Conservation (phyloP, 2,329 filamentous ascomycete genomes). For the Davidsoniella australis region DNA sequence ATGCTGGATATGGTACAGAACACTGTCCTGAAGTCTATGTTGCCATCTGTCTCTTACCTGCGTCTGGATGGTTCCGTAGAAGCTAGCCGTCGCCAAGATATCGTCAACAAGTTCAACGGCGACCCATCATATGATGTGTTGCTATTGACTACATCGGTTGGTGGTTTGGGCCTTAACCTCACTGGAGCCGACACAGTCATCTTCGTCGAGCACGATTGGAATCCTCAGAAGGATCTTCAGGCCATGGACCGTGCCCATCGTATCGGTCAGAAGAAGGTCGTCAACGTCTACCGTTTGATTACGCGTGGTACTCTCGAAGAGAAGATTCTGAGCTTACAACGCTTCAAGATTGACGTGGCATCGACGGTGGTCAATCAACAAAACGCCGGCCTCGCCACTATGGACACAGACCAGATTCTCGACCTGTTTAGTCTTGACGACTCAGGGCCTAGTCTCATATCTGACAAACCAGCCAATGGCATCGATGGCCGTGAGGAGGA, state of each 20-base stretch:
- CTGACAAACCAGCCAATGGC: slow-evolving; percentile 31
- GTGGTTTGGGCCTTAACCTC: slow-evolving; percentile 82
- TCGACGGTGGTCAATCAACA: slow-evolving; percentile 98
- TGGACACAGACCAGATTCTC: slow-evolving; percentile 97
- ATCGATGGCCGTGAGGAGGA: slow-evolving; percentile 56
- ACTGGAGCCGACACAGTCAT: slow-evolving; percentile 97
- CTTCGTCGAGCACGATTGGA: slow-evolving; percentile 99
- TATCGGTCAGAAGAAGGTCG: slow-evolving; percentile 98
- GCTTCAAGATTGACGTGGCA: slow-evolving; percentile 98
- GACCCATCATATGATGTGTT: slow-evolving; percentile 93
- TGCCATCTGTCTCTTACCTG: slow-evolving; percentile 85
- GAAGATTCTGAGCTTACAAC: slow-evolving; percentile 94
- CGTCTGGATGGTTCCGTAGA: slow-evolving; percentile 91
- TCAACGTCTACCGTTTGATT: slow-evolving; percentile 94
- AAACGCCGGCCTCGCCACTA: slow-evolving; percentile 81
- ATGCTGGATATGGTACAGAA: slow-evolving; percentile 99
- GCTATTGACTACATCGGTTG: slow-evolving; percentile 84
- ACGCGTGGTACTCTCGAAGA: slow-evolving; percentile 92
- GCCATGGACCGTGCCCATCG: slow-evolving; percentile 98
- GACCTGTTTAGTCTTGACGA: slow-evolving; percentile 90
- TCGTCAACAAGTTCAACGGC: slow-evolving; percentile 97
- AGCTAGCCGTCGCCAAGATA: slow-evolving; percentile 83
- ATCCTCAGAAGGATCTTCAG: slow-evolving; percentile 94
- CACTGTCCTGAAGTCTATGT: slow-evolving; percentile 72
- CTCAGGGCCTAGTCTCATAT: slow-evolving; percentile 47